Base-by-base conservation (phyloP, 352 stramenopile species). In the Pythium insidiosum region DNA sequence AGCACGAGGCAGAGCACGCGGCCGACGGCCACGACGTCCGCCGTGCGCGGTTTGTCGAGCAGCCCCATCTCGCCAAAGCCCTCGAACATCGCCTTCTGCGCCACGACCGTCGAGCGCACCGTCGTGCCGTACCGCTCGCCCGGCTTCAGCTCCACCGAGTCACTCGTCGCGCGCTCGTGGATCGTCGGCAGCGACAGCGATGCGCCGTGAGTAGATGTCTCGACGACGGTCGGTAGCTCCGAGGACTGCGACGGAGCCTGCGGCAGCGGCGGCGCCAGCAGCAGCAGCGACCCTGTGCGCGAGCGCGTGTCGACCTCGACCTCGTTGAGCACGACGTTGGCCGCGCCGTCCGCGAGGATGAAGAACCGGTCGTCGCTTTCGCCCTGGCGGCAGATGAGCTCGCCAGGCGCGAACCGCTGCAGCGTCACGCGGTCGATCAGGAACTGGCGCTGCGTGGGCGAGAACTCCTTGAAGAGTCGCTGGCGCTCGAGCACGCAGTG, bases 1-100 rank as follows among this genome's bases (percentile, higher is more conserved):
- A 88, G 58, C 18, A 71, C 58, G 25, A 74, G 28, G 28, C 72
- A 85, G 11, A 73, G 28, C 1, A 77, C 56, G 6, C 21, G 12
- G 6, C 26, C 33, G 11, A 53, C 50, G 25, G 73, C 75, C 1
- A 81, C 40, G 11, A 84, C 75, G 19, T 66, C 49, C 0, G 78
- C 61, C 0, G 74, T 73, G 19, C 75, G 60, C 13, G 75, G 64
- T 26, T 70, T 73, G 13, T 60, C 66, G 20, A 91, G 56, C 12
- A 91, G 58, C 5, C 75, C 78, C 78, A 91, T 91, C 35, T 91
- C 78, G 2, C 75, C 78, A 49, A 91, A 88, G 24, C 78, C 67
- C 50, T 88, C 63, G 26, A 73, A 88, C 33, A 73, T 31, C 10
- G 63, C 63, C 50, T 86, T 88, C 23, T 66, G 66, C 6, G 66